These are phyloP conservation scores for Mortierella sp. DNA, from an alignment of 371 early-diverging fungal species.

Conservation along the genomic window DNA sequence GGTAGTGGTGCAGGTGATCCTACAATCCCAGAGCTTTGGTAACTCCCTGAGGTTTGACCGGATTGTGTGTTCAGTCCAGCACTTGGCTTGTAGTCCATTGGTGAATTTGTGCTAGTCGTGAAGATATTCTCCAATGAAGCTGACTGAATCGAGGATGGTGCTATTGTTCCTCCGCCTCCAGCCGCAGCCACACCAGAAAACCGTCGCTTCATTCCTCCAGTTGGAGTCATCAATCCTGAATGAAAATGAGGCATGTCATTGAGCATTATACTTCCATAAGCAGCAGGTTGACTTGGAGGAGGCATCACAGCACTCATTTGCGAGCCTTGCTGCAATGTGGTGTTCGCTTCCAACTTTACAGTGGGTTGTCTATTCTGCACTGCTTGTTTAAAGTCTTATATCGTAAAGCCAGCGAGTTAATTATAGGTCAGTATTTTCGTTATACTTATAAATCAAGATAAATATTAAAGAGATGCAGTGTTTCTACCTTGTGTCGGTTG, in stretches of 20 bases:
- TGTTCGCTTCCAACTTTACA: too few species aligned
- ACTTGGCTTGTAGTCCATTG: too few species aligned
- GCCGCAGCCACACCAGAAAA: slow-evolving; percentile 1
- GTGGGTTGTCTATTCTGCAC: background rate
- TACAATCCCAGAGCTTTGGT: slow-evolving; percentile 6
- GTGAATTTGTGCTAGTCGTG: too few species aligned
- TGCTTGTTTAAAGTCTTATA: background rate
- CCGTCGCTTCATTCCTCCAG: slow-evolving; percentile 9
- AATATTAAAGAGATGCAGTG: too few species aligned
- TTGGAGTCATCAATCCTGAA: background rate
- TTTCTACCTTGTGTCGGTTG: background rate
- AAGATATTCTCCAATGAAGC: too few species aligned
- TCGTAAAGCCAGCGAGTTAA: background rate
- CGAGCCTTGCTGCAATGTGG: background rate
- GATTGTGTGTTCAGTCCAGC: too few species aligned
- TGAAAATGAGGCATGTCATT: background rate
- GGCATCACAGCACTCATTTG: slow-evolving; percentile 3
- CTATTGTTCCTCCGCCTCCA: too few species aligned
- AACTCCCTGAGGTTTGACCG: background rate
- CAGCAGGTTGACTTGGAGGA: background rate
- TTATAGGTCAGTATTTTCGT: background rate
- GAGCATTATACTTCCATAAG: too few species aligned
- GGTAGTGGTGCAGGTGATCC: slow-evolving; percentile 15
- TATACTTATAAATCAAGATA: too few species aligned
- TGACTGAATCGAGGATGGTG: too few species aligned